Evolutionary conservation across 257 asterid species (phyloP).

Genomic region (Linderniella brevidens): DNA sequence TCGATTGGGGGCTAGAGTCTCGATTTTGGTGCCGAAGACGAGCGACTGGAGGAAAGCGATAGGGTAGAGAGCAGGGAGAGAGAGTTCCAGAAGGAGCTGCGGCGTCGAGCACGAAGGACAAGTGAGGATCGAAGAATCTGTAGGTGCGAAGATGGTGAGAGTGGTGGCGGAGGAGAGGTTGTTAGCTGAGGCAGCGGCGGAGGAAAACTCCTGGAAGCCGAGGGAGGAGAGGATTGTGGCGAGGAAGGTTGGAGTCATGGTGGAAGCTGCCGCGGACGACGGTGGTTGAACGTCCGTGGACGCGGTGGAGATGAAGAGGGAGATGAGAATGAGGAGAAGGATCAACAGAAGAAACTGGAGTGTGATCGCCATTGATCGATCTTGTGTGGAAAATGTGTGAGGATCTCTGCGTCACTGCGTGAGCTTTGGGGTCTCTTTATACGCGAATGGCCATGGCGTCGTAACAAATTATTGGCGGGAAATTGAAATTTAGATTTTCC

Average conservation of each 20-base stretch:
- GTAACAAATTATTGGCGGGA: no score
- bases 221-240: slow-evolving; percentile 56
- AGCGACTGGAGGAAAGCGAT: slow-evolving; percentile 41
- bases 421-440: no score
- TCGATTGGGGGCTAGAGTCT: slow-evolving; percentile 49
- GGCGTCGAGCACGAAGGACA: slow-evolving; percentile 53
- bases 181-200: slow-evolving; percentile 35
- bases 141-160: slow-evolving; percentile 62
- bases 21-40: slow-evolving; percentile 69
- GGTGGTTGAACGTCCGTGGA: slow-evolving; percentile 18
- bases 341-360: slow-evolving; percentile 1
- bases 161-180: slow-evolving; percentile 57
- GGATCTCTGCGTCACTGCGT: no score
- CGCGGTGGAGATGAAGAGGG: slow-evolving; percentile 28
- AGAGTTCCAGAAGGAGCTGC: slow-evolving; percentile 61
- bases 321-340: slow-evolving; percentile 23
- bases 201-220: slow-evolving; percentile 70
- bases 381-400: no score
- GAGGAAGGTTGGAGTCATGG: slow-evolving; percentile 31
- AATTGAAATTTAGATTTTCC: no score
- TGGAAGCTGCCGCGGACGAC: slow-evolving; percentile 16
- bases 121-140: slow-evolving; percentile 67
- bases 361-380: no score
- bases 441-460: no score
- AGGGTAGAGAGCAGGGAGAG: slow-evolving; percentile 67